phyloP scores from a whole-genome alignment of 2,329 filamentous ascomycete genomes.

The Xylariaceae sp. region DNA sequence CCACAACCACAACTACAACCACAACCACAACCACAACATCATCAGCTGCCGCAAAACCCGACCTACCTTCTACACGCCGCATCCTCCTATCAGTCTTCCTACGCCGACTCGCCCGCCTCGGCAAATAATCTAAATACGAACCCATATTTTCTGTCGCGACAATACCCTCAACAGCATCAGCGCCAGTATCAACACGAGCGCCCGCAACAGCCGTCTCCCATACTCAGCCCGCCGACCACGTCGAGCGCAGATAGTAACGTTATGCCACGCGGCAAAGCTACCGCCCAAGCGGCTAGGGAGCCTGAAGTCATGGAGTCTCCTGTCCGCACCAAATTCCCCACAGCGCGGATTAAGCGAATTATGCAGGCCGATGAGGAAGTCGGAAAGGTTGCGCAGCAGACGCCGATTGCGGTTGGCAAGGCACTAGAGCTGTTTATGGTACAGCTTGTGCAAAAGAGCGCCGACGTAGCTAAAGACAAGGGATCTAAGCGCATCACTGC shows the following conservation, averaged over 20 bases:
- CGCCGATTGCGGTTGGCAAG: constrained; percentile 91
- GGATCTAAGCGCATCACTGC: constrained; percentile 87
- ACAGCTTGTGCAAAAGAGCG: constrained; percentile 80
- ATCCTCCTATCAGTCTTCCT: constrained; percentile 24
- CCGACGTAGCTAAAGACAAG: constrained; percentile 73
- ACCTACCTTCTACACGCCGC: constrained; percentile 19
- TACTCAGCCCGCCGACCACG: constrained; percentile 20
- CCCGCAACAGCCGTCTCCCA: constrained; percentile 23
- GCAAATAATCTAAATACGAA: constrained; percentile 16
- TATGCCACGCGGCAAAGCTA: constrained; percentile 39
- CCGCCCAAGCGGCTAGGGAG: constrained; percentile 35
- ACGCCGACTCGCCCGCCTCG: constrained; percentile 22
- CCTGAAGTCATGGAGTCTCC: constrained; percentile 56
- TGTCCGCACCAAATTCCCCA: constrained; percentile 93
- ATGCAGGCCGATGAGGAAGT: constrained; percentile 99
- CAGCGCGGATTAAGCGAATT: constrained; percentile 95
- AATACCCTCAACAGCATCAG: constrained; percentile 10
- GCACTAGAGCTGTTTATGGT: constrained; percentile 98
- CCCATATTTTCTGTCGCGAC: constrained; percentile 9
- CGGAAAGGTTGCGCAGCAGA: constrained; percentile 96
- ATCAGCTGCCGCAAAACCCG: constrained; percentile 19
- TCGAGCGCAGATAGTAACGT: constrained; percentile 18
- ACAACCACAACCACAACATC: constrained; percentile 17
- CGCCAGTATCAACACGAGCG: constrained; percentile 12
- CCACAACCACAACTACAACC: constrained; percentile 17